Base-by-base conservation (phyloP, 2,329 filamentous ascomycete genomes). In the Diaporthe humulicola region DNA sequence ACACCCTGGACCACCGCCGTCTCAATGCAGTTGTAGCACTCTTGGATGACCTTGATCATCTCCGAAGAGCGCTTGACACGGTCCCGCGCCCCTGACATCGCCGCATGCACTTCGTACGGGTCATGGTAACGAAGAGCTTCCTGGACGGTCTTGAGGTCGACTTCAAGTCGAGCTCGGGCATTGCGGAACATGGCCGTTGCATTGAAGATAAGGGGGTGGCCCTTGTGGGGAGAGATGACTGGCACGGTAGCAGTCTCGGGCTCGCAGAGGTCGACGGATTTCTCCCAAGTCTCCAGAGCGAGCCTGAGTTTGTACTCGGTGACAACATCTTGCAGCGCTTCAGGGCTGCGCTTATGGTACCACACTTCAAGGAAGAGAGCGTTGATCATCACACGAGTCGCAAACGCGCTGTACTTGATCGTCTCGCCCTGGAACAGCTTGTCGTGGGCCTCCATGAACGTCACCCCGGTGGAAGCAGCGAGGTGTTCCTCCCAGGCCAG, bases 321-420 rank as follows among this genome's bases (percentile, higher is more conserved):
- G 58, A 98, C 96, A 52, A 98, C 96, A 82, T 98, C 96, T 85
- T 98, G 97, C 54, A 98, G 88, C 69, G 96, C 96, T 83, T 98
- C 96, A n/a, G 96, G 96, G 83, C 95, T 98, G 81, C 97, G 94
- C 90, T 98, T 98, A 87, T 98, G 95, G 82, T 98, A 98, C 97
- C 97, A 99, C 3, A 98, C 96, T 84, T 98, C 97, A 66, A 99
- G 90, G 88, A 98, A 99, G 77, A 99, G 89, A 15, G 97, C 96
- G 81, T 98, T 99, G 89, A 98, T 98, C 95, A 99, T 97, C 77
- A 98, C 95, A 77, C 97, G 95, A 15, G 97, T 98, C 7, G 96
- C 96, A 83, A 98, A 99, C 1, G 96, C 96, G 82, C 96, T 98
- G 88, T 98, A 99, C 79, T 93, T 93, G 70, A 96, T 91, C 74